Percentiles rank a stretch among this genome's conserved stretches.
Conservation (phyloP, 2,329 filamentous ascomycete species). For the Pseudogymnoascus sp. region DNA sequence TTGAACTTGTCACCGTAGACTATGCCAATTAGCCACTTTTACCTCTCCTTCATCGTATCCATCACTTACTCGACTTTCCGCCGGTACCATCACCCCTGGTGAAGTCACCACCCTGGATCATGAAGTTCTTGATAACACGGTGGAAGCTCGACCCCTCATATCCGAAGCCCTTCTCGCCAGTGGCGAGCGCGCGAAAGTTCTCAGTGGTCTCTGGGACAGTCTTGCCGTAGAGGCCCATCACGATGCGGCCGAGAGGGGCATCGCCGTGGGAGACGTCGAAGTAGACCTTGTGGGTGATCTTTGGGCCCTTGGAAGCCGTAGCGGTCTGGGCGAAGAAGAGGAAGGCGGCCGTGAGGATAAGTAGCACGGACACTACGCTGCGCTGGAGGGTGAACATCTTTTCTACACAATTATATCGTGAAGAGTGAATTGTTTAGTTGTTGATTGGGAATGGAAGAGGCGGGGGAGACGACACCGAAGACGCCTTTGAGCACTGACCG, state of each 20-base stretch:
- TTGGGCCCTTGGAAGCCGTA: slow-evolving; percentile 74
- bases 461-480: not conserved
- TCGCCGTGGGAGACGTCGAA: slow-evolving; percentile 77
- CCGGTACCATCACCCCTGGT: slow-evolving; percentile 74
- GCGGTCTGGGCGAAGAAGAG: slow-evolving; percentile 68
- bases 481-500: slow-evolving; percentile 1
- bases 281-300: slow-evolving; percentile 93
- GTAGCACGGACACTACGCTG: slow-evolving; percentile 60
- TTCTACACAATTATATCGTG: slow-evolving; percentile 21
- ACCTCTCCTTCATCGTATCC: not conserved
- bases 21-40: slow-evolving; percentile 26
- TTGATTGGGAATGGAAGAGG: slow-evolving; percentile 10
- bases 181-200: slow-evolving; percentile 74
- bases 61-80: slow-evolving; percentile 67
- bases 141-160: slow-evolving; percentile 79
- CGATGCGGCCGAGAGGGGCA: slow-evolving; percentile 63
- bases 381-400: slow-evolving; percentile 70
- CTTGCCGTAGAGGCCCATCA: slow-evolving; percentile 80
- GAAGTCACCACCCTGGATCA: slow-evolving; percentile 89
- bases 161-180: slow-evolving; percentile 78
- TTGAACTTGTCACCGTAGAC: slow-evolving; percentile 77
- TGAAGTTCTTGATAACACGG: slow-evolving; percentile 83
- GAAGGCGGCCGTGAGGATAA: slow-evolving; percentile 68
- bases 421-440: slow-evolving; percentile 11
- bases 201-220: slow-evolving; percentile 68